Evolutionary conservation across 371 early-diverging fungal species (phyloP), one percentile per base, ranked within the genome.

Genomic region (Choanephora cucurbitarum): DNA sequence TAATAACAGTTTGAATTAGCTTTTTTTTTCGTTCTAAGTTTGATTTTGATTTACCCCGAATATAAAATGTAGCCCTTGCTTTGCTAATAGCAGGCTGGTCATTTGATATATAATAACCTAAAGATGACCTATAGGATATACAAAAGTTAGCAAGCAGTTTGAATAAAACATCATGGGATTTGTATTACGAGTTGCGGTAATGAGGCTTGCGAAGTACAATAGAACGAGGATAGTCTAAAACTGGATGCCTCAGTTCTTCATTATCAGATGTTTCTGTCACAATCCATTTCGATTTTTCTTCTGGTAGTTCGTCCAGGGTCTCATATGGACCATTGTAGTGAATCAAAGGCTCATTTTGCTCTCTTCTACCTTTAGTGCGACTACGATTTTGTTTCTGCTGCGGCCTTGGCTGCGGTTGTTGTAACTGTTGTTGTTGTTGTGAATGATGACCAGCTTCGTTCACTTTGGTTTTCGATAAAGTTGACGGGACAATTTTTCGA

Each of bases 261-360:
- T 52, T 41, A 19, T 57, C 60, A 5, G 42, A 31, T 1, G 72
- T 55, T 34, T 66, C 66, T 8, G 60, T 54, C 11, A 52, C 55
- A 5, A 77, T 64, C 78, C 78, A 77, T 8, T 60, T 51, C 32
- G 68, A 39, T 34, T 72, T 72, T 39, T 77, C 75, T 33, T 64
- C 60, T 1, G 75, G 61, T 13, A 77, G 43, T 41, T 74, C 70
- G 48, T 77, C 78, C 17, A 77, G 44, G 31, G 73, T 74, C 21
- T 74, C 71, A 14, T 37, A 58, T 0, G 69, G 66, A 0, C 78
- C 78, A 52, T 77, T 74, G 43, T 77, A 74, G 42, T 77, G 69
- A 1, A 77, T 53, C 5, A 70, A 52, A 1, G 78, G 75, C 17
- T 68, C 72, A 9, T 48, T 53, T 43, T 49, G 42, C 42, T 51